phyloP scores from a whole-genome alignment of 31 red algal genomes.

The Odonthalia washingtoniensis region DNA sequence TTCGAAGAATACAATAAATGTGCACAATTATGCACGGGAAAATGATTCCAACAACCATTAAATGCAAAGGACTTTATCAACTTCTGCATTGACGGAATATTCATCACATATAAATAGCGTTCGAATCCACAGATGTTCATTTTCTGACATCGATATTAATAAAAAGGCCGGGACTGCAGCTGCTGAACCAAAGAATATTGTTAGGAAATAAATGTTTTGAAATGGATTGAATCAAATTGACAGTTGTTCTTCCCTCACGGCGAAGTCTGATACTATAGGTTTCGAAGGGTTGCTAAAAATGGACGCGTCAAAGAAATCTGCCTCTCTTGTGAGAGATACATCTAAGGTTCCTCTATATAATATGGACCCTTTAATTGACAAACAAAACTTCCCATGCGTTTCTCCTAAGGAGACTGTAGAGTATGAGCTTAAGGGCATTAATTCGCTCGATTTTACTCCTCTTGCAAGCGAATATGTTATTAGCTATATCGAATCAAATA shows the following conservation, averaged over 20 bases:
- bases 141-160: background rate
- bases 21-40: too few relatives aligned
- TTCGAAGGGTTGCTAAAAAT: constrained; percentile 39
- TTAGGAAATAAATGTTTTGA: background rate
- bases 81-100: too few relatives aligned
- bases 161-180: background rate
- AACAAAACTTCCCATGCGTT: constrained; percentile 73
- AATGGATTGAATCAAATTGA: constrained; percentile 56
- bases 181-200: background rate
- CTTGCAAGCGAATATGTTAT: constrained; percentile 57
- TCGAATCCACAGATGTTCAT: too few relatives aligned
- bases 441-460: constrained; percentile 37
- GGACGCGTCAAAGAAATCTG: constrained; percentile 21
- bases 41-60: too few relatives aligned
- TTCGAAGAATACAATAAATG: too few relatives aligned
- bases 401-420: constrained; percentile 57
- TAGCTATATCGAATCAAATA: constrained; percentile 56
- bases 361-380: constrained; percentile 1
- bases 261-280: constrained; percentile 23
- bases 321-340: too few relatives aligned
- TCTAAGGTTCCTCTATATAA: constrained; percentile 28
- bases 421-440: constrained; percentile 54
- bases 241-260: constrained; percentile 33
- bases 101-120: too few relatives aligned
- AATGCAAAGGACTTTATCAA: too few relatives aligned